Evolutionary conservation across 176 grass and related monocot species (phyloP).

Genomic region (Puccinellia tenuiflora): DNA sequence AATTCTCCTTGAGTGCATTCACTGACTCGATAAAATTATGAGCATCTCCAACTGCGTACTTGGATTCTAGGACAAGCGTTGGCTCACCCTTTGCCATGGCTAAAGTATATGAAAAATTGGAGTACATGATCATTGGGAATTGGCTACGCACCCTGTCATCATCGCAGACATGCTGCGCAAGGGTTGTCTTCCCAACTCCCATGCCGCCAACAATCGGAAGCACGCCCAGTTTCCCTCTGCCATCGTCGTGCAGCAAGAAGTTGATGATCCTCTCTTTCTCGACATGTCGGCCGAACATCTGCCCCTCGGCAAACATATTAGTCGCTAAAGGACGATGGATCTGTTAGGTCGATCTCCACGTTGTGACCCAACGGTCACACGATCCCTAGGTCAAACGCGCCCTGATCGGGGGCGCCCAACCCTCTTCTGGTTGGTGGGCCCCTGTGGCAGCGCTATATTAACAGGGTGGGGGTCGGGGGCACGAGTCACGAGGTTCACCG

Average conservation of each 20-base stretch:
- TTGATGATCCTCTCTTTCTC: conserved; percentile 31
- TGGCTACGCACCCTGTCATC: background rate
- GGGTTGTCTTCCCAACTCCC: conserved; percentile 27
- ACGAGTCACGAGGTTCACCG: no score
- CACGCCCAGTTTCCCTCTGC: background rate
- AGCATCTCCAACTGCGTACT: background rate
- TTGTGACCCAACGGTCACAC: no score
- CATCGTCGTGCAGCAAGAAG: conserved; percentile 11
- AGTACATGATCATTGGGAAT: background rate
- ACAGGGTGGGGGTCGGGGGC: no score
- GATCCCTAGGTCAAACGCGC: no score
- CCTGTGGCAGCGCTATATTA: no score
- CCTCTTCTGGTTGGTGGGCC: no score
- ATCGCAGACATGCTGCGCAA: conserved; percentile 12
- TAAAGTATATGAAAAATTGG: background rate
- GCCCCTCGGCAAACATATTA: conserved; percentile 9
- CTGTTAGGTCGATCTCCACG: no score
- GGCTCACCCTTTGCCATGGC: background rate
- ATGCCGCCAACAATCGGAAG: background rate
- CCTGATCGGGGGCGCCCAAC: no score
- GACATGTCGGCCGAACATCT: conserved; percentile 32
- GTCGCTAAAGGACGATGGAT: background rate
- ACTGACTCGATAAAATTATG: background rate
- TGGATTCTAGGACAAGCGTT: background rate
- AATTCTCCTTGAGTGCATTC: background rate